phyloP scores from a whole-genome alignment of 2,329 filamentous ascomycete genomes.

The Claviceps spartinae region DNA sequence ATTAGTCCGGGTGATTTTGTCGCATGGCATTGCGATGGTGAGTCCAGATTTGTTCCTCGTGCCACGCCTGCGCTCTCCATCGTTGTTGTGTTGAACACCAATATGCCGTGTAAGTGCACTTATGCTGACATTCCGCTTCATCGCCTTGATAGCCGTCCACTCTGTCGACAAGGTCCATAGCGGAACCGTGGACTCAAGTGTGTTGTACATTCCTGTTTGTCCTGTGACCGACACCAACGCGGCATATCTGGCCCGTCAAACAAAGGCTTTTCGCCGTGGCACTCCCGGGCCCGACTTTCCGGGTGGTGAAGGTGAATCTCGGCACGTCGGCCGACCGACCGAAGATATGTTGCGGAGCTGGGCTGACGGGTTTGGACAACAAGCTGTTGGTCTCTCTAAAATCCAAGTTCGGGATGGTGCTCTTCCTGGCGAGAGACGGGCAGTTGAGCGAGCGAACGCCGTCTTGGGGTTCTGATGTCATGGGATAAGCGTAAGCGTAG shows the following conservation, averaged over 20 bases:
- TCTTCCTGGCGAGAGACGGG: constrained; percentile 21
- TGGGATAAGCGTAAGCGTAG: background rate
- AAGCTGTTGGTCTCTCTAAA: constrained; percentile 32
- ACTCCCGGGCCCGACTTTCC: constrained; percentile 58
- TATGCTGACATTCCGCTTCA: background rate
- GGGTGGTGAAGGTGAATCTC: constrained; percentile 53
- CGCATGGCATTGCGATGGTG: constrained; percentile 70
- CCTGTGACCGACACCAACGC: constrained; percentile 67
- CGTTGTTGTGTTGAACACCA: background rate
- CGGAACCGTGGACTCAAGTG: constrained; percentile 62
- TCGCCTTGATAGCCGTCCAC: constrained; percentile 43
- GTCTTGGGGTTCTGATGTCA: constrained; percentile 26
- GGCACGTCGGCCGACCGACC: constrained; percentile 34
- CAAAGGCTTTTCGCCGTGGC: constrained; percentile 55
- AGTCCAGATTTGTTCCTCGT: background rate
- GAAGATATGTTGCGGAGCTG: constrained; percentile 23
- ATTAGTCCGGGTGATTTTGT: constrained; percentile 67
- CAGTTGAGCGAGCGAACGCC: constrained; percentile 27
- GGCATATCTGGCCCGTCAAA: constrained; percentile 55
- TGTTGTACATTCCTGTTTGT: constrained; percentile 80
- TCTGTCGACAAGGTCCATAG: constrained; percentile 68
- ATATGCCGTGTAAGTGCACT: background rate
- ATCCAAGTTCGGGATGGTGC: constrained; percentile 16
- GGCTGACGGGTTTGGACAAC: constrained; percentile 20
- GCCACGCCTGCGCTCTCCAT: background rate